These are phyloP conservation scores for Neospermospora avenae DNA, from an alignment of 2,329 filamentous ascomycete species.

Conservation along the genomic window DNA sequence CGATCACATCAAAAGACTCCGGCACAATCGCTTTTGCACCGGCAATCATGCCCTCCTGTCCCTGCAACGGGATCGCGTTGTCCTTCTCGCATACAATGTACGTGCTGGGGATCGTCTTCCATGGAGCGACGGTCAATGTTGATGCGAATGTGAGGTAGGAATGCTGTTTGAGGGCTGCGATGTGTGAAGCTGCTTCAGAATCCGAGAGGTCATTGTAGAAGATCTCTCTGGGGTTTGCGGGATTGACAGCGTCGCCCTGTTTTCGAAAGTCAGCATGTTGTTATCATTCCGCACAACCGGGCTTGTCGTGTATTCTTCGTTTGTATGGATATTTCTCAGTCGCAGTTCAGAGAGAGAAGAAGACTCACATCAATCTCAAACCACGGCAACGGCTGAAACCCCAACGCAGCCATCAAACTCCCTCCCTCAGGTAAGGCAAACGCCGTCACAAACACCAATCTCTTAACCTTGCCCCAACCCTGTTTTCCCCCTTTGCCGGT, in stretches of 20 bases:
- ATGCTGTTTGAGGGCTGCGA: constrained; percentile 30
- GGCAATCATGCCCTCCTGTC: constrained; percentile 39
- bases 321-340: no score
- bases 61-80: constrained; percentile 35
- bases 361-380: constrained; percentile 14
- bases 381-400: constrained; percentile 18
- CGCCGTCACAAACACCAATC: constrained; percentile 22
- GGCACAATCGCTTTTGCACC: constrained; percentile 13
- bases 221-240: constrained; percentile 22
- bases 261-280: not conserved
- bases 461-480: constrained; percentile 37
- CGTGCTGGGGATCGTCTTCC: constrained; percentile 39
- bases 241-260: constrained; percentile 17
- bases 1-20: constrained; percentile 23
- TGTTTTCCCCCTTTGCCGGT: constrained; percentile 31
- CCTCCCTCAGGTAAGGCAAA: constrained; percentile 20
- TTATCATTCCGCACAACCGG: no score
- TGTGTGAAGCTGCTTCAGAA: constrained; percentile 20
- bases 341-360: not conserved
- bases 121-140: constrained; percentile 36
- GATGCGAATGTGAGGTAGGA: constrained; percentile 29
- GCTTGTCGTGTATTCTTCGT: no score
- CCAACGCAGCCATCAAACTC: constrained; percentile 19
- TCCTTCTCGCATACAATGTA: constrained; percentile 42
- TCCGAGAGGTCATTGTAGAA: constrained; percentile 39